phyloP scores from a whole-genome alignment of 371 early-diverging fungal genomes.

The Globomyces sp. region DNA sequence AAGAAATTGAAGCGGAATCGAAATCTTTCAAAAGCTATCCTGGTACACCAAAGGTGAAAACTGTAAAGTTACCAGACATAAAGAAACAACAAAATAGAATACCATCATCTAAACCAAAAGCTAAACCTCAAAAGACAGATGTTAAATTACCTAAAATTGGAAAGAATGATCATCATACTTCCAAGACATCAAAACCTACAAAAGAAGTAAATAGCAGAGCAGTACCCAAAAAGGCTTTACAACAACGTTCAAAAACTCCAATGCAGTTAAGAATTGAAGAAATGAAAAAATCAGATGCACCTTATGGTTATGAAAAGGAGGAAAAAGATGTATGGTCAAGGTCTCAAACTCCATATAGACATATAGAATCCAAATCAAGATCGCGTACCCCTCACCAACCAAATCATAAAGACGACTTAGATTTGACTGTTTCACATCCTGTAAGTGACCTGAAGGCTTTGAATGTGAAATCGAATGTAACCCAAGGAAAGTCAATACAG shows the following conservation, averaged over 20 bases:
- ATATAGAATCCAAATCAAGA: no score
- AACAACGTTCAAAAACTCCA: conserved; percentile 3
- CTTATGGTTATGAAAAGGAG: conserved; percentile 10
- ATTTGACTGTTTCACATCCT: no score
- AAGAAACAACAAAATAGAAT: background rate
- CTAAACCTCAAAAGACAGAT: background rate
- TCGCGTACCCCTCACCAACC: no score
- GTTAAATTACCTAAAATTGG: background rate
- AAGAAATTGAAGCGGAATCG: background rate
- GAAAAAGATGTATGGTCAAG: background rate
- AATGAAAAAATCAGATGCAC: conserved; percentile 15
- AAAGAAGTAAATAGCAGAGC: background rate
- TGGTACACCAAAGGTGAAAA: background rate
- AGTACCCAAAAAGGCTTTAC: background rate
- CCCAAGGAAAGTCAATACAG: no score
- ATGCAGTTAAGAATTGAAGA: conserved; percentile 8
- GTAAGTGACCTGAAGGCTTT: no score
- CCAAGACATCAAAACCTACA: background rate
- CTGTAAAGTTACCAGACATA: background rate
- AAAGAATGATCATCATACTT: background rate
- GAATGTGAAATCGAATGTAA: no score
- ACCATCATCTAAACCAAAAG: background rate
- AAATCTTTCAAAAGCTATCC: background rate
- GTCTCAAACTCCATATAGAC: no score
- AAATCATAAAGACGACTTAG: no score